Evolutionary conservation across 306 rosid species (phyloP), one percentile per base, ranked within the genome.

Genomic region (Lathyrus aphaca): DNA sequence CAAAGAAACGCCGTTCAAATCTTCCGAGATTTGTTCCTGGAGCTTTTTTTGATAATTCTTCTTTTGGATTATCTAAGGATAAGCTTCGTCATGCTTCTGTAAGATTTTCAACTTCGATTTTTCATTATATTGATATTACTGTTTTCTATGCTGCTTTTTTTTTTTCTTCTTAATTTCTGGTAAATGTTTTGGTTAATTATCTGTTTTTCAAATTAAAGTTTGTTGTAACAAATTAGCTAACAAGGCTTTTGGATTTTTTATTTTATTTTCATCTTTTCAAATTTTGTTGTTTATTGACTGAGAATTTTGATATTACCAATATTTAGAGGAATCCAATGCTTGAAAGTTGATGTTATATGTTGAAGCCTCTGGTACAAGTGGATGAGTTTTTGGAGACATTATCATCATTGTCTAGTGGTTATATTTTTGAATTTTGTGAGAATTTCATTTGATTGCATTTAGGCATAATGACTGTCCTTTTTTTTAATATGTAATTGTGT

Each of bases 1-100:
- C 59, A 35, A 80, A 57, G 70, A 79, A 66, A 46, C 65, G 80
- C 70, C 70, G 74, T 66, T 66, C 74, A 16, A 67, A 19, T 72
- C 59, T 61, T 11, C 65, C 74, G 5, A 74, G 80, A 64, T 74
- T 83, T 46, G 43, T 63, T 13, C 83, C 89, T 3, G 73, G 80
- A 63, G 85, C 81, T 66, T 80, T 89, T 72, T 69, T 65, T 21
- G 89, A 92, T 75, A 88, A 50, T 62, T 86, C 98, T 15, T 48
- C 79, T 45, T 79, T 85, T 55, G 62, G 32, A 12, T 70, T 86
- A 70, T 79, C 81, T 29, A 83, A 66, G 49, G 80, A 58, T 48
- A 82, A 71, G 60, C 48, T 51, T 29, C 71, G 17, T 68, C 74
- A 53, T 71, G 72, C 61, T 64, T 72, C 65, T 79, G 97, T 92